These are phyloP conservation scores for Cinnamomum micranthum DNA, from an alignment of 164 flowering plant genomes.

Conservation along the genomic window DNA sequence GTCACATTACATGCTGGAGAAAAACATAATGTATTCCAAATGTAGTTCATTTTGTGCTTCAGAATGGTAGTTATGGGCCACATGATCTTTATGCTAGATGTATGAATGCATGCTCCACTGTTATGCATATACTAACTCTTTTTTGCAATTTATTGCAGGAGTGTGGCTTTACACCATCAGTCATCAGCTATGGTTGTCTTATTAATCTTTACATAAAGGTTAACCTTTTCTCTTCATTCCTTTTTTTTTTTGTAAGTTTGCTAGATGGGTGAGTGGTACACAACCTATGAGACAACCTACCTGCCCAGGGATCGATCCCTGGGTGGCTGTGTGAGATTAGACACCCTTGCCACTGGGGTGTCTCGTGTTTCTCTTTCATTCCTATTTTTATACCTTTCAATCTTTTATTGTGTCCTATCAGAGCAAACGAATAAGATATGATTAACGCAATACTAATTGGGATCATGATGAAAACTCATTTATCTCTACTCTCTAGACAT, in stretches of 20 bases:
- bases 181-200: constrained; percentile 88
- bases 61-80: neutral
- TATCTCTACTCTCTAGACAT: neutral
- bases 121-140: constrained; percentile 1
- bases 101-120: neutral
- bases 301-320: no score
- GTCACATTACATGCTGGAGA: neutral
- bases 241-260: neutral
- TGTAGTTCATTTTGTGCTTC: neutral
- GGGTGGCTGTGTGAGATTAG: no score
- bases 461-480: neutral
- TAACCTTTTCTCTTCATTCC: neutral
- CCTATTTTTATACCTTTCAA: neutral
- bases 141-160: constrained; percentile 41
- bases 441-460: neutral
- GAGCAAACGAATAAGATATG: neutral
- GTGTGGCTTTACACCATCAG: constrained; percentile 88
- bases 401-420: neutral
- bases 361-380: no score
- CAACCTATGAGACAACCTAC: no score
- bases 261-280: no score
- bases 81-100: neutral
- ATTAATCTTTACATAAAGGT: constrained; percentile 87
- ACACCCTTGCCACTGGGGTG: no score
- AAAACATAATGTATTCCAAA: neutral